Evolutionary conservation across 2,329 filamentous ascomycete species (phyloP).

Genomic region (Calcarisporium arbuscula): DNA sequence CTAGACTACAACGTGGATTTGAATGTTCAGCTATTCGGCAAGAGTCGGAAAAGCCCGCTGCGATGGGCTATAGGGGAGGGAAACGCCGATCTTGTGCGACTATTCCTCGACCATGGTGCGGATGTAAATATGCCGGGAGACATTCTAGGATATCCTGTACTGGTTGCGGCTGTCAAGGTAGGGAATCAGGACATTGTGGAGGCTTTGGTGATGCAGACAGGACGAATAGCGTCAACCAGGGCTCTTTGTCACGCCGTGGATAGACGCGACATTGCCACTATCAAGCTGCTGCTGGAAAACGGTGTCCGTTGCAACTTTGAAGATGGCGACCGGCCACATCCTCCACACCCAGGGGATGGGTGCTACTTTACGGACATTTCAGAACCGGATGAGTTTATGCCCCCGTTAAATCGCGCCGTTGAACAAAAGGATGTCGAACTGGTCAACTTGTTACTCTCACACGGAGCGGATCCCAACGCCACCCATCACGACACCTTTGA

Average conservation of each 20-base stretch:
- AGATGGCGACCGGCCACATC: conserved; percentile 1
- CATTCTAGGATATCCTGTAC: not conserved
- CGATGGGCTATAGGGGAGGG: conserved; percentile 1
- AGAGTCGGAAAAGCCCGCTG: not conserved
- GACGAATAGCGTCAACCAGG: not conserved
- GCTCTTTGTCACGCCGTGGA: not conserved
- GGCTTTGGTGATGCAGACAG: not conserved
- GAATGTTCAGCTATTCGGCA: conserved; percentile 2
- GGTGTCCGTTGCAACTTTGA: conserved; percentile 3
- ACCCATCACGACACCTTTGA: not conserved
- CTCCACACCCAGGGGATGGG: not conserved
- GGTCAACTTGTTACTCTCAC: conserved; percentile 1
- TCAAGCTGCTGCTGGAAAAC: not conserved
- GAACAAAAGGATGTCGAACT: not conserved
- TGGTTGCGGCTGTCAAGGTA: not conserved
- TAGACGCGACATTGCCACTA: not conserved
- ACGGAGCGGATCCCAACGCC: conserved; percentile 2
- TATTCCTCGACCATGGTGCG: conserved; percentile 1
- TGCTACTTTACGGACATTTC: not conserved
- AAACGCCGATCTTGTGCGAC: conserved; percentile 1
- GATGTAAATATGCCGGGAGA: not conserved
- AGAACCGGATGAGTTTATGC: not conserved
- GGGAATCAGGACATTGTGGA: not conserved
- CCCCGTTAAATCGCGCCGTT: conserved; percentile 3
- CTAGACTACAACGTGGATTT: conserved; percentile 1